phyloP scores from a whole-genome alignment of 2,329 filamentous ascomycete species.

The Ophiostoma montium region DNA sequence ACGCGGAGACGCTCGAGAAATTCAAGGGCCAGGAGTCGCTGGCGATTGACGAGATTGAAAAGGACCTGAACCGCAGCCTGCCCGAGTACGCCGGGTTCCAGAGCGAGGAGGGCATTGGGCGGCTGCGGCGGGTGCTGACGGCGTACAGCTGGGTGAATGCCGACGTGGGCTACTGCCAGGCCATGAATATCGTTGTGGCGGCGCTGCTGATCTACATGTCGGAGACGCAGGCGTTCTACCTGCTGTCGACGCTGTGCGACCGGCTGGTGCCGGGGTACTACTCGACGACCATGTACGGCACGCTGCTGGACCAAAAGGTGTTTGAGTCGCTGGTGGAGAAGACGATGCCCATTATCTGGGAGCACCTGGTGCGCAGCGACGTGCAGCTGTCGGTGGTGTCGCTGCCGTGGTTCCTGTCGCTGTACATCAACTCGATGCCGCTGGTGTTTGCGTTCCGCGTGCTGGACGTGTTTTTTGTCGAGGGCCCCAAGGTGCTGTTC shows the following conservation, averaged over 20 bases:
- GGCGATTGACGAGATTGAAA: slow-evolving; percentile 97
- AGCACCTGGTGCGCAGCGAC: slow-evolving; percentile 91
- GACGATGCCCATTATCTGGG: slow-evolving; percentile 97
- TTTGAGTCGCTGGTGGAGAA: slow-evolving; percentile 97
- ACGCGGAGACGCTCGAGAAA: slow-evolving; percentile 69
- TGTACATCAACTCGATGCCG: slow-evolving; percentile 99
- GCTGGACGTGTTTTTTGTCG: slow-evolving; percentile 93
- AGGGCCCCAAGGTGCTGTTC: slow-evolving; percentile 93
- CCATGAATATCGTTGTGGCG: slow-evolving; percentile 98
- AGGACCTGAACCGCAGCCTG: slow-evolving; percentile 89
- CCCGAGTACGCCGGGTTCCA: slow-evolving; percentile 97
- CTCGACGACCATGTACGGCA: slow-evolving; percentile 98
- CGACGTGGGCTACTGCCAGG: slow-evolving; percentile 95
- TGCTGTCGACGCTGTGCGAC: slow-evolving; percentile 83
- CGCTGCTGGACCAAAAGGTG: slow-evolving; percentile 87
- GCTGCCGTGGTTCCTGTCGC: slow-evolving; percentile 90
- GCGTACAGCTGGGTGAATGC: slow-evolving; percentile 96
- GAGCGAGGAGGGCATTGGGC: slow-evolving; percentile 84
- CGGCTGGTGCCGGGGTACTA: slow-evolving; percentile 92
- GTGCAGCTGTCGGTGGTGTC: slow-evolving; percentile 96
- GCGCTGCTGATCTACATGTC: slow-evolving; percentile 98
- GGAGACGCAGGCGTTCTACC: slow-evolving; percentile 87
- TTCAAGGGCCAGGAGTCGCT: slow-evolving; percentile 77
- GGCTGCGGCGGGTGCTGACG: slow-evolving; percentile 78
- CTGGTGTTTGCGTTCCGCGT: slow-evolving; percentile 95